phyloP scores from a whole-genome alignment of 176 grass and related monocot species.

The Avena sativa region DNA sequence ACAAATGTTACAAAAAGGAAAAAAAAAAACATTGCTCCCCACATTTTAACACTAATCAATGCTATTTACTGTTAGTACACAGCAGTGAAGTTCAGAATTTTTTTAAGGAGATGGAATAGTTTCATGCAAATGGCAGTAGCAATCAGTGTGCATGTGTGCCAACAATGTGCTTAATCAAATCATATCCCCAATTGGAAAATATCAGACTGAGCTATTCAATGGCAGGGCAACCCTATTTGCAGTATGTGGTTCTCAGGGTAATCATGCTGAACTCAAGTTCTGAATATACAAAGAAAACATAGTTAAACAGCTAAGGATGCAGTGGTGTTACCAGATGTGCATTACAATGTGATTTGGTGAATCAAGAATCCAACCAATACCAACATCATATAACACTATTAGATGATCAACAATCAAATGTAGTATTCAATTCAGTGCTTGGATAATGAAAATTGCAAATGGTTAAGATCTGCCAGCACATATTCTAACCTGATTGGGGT shows the following conservation, averaged over 20 bases:
- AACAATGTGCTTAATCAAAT: neutral
- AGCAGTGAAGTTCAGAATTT: neutral
- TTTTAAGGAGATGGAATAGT: neutral
- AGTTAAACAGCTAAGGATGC: conserved; percentile 5
- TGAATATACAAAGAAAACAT: neutral
- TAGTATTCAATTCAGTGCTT: neutral
- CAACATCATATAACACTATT: neutral
- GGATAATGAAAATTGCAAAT: neutral
- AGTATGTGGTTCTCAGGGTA: neutral
- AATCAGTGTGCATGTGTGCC: neutral
- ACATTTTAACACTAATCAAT: conserved; percentile 12
- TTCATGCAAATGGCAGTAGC: neutral
- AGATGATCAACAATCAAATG: conserved; percentile 22
- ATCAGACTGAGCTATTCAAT: neutral
- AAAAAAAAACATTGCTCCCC: neutral
- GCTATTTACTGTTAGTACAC: neutral
- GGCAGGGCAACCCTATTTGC: neutral
- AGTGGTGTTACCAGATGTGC: conserved; percentile 2
- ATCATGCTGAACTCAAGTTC: neutral
- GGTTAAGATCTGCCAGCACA: conserved; percentile 13
- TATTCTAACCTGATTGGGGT: conserved; percentile 88
- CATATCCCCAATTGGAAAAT: neutral
- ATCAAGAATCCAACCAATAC: neutral
- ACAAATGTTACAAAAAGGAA: conserved; percentile 1
- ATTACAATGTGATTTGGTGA: neutral